phyloP scores from a whole-genome alignment of 2,329 filamentous ascomycete species.

The Nigrospora oryzae region DNA sequence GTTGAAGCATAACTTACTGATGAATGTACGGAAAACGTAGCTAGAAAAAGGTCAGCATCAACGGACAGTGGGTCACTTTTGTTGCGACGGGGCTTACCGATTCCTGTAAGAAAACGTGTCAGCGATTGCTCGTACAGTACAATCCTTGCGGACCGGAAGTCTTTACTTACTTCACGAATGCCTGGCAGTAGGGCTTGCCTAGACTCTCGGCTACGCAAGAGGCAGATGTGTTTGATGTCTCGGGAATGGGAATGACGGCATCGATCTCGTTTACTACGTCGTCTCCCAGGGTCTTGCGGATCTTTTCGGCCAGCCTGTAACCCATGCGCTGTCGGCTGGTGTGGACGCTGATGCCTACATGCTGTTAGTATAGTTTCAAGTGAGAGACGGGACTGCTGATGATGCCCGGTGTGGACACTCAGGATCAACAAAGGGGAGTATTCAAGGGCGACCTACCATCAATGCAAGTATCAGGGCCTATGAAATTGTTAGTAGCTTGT shows the following conservation, averaged over 20 bases:
- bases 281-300: conserved; percentile 52
- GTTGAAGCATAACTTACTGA: conserved; percentile 20
- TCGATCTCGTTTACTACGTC: conserved; percentile 62
- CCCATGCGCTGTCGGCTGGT: conserved; percentile 70
- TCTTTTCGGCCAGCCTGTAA: conserved; percentile 60
- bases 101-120: too few relatives aligned
- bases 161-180: conserved; percentile 52
- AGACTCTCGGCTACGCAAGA: conserved; percentile 62
- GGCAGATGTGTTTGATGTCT: conserved; percentile 67
- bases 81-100: too few relatives aligned
- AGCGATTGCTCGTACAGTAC: too few relatives aligned
- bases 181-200: conserved; percentile 63
- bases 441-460: neutral
- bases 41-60: conserved; percentile 15
- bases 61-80: too few relatives aligned
- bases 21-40: conserved; percentile 75
- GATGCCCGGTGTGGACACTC: neutral
- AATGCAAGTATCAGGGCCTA: conserved; percentile 3
- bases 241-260: conserved; percentile 56
- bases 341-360: conserved; percentile 60
- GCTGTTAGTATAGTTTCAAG: conserved; percentile 30
- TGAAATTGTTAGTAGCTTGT: conserved; percentile 18
- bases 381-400: neutral
- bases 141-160: too few relatives aligned
- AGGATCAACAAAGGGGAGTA: neutral